Conservation (phyloP, 257 asterid species). For the Prunella vulgaris region DNA sequence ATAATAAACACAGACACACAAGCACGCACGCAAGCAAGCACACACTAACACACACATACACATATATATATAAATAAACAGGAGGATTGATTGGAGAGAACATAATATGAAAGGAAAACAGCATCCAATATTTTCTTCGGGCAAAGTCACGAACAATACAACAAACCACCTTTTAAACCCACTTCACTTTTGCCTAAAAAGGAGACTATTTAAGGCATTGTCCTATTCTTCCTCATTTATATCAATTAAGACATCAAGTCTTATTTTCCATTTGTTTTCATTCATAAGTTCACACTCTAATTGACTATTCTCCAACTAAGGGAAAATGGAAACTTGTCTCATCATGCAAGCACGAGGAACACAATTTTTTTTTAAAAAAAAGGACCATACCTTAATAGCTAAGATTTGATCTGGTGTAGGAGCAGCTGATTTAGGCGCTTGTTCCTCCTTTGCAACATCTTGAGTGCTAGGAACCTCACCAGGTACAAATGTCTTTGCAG, state of each 20-base stretch:
- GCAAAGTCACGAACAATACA: not conserved
- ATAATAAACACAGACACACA: not conserved
- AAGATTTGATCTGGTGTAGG: conserved; percentile 95
- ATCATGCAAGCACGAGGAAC: not conserved
- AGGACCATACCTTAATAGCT: conserved; percentile 73
- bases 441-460: conserved; percentile 64
- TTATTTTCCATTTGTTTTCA: conserved; percentile 10
- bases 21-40: too few species aligned
- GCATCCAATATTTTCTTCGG: not conserved
- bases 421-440: conserved; percentile 62
- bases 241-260: not conserved
- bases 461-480: conserved; percentile 54
- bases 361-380: conserved; percentile 10
- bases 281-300: not conserved
- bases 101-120: conserved; percentile 1
- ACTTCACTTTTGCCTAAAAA: not conserved
- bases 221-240: not conserved
- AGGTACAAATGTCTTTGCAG: conserved; percentile 74
- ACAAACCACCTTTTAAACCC: not conserved
- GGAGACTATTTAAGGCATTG: not conserved
- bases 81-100: conserved; percentile 1
- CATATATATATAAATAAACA: too few species aligned
- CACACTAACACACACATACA: too few species aligned
- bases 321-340: conserved; percentile 1
- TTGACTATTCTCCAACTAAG: not conserved